Evolutionary conservation across 1,284 basidiomycete species (phyloP), one percentile per base, ranked within the genome.

Genomic region (Cutaneotrichosporon arboriforme): DNA sequence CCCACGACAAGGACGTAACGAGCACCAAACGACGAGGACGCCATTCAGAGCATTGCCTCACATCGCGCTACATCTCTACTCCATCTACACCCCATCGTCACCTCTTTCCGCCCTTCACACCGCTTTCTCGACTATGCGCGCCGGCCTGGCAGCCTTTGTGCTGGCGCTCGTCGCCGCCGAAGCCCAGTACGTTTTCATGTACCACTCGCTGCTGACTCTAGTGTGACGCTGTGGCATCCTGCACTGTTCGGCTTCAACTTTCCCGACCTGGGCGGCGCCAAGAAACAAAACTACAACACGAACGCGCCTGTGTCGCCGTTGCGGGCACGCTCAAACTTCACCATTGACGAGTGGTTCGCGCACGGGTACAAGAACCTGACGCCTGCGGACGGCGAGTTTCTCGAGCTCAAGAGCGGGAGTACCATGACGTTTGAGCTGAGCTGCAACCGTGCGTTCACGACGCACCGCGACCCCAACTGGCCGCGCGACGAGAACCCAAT

Each of bases 371-470:
- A 18, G 33, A 43, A 47, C 26, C 14, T 21, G 26, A 31, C 26
- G 12, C 52, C 52, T 5, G 26, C 21, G 7, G 12, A 40, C 12
- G 50, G 40, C 35, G 39, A 43, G 23, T 52, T 44, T 43, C 21
- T 58, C 23, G 43, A 51, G 31, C 46, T 58, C 18, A 39, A 40
- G 7, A 12, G 38, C 4, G 57, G 53, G n/a, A 50, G 35, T 13
- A 23, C 18, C 15, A 22, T 42, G 17, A 31, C 34, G 5, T 49
- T 44, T 22, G 57, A 58, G 43, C 34, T 58, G n/a, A 21, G 33
- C 8, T 58, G 57, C 36, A 51, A 55, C 43, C 52, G 52, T 26
- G 52, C 41, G 10, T 39, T 34, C 46, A 54, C 52, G 18, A 45
- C 10, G 22, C 33, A 54, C 20, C 35, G 52, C 40, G 23, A 26